Evolutionary conservation across 768 basidiomycete species (phyloP).

Genomic region (Mycena haematopus): DNA sequence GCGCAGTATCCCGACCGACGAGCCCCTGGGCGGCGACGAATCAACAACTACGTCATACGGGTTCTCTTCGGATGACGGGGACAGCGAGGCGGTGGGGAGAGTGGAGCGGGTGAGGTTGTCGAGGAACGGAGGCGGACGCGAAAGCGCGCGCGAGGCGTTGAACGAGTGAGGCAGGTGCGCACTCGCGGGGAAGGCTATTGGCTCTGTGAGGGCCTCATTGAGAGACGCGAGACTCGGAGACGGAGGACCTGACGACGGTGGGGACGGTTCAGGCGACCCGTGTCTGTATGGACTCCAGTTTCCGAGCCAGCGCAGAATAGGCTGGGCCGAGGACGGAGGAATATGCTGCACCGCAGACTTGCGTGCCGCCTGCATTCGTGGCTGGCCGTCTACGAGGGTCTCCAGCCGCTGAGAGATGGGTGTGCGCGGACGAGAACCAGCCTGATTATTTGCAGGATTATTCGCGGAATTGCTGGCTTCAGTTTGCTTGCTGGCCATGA

Average conservation of each 20-base stretch:
- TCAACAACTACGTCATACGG: conserved; percentile 38
- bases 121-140: conserved; percentile 57
- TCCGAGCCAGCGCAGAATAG: conserved; percentile 55
- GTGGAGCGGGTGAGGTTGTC: conserved; percentile 64
- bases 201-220: conserved; percentile 55
- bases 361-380: conserved; percentile 17
- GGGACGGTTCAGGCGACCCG: conserved; percentile 37
- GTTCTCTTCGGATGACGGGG: conserved; percentile 40
- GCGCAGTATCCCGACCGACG: conserved; percentile 68
- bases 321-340: conserved; percentile 31
- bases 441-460: neutral
- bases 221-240: conserved; percentile 48
- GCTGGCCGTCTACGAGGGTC: conserved; percentile 25
- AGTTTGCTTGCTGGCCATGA: neutral
- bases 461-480: conserved; percentile 7
- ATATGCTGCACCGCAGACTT: conserved; percentile 10
- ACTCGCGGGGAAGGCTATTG: conserved; percentile 48
- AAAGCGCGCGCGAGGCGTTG: conserved; percentile 38
- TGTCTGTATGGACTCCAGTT: conserved; percentile 35
- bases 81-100: conserved; percentile 67
- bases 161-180: conserved; percentile 49
- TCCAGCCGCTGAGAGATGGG: conserved; percentile 33
- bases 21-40: conserved; percentile 49
- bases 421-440: conserved; percentile 29
- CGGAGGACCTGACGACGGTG: conserved; percentile 44